Evolutionary conservation across 2,329 filamentous ascomycete genomes (phyloP), one percentile per base, ranked within the genome.

Genomic region (Cladosporium sp.): DNA sequence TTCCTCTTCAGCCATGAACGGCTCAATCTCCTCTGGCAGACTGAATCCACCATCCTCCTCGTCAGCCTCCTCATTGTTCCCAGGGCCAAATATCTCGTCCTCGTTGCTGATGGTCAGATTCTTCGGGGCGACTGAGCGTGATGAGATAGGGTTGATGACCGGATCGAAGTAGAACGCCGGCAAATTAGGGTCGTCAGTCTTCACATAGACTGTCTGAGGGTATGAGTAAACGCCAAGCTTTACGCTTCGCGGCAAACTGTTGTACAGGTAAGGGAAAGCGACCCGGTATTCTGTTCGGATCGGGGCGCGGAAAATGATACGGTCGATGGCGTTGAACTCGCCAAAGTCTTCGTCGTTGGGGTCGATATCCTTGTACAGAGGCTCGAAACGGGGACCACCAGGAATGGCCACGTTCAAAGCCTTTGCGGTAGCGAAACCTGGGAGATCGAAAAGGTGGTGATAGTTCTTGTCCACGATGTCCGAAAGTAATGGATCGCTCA

Each of bases 301-400:
- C 1, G 92, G 91, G 41, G 88, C 86, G 58, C 93, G 87, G 79
- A 99, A 99, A 60, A 99, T 99, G 71, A 99, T 99, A 60, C 95
- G 89, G 65, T 99, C 93, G 62, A 99, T 99, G 29, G 93, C 93
- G 65, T 99, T 99, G 78, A 99, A 99, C 70, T 99, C 93, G 70
- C 93, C 93, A 71, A 99, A 99, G 66, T 99, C 93, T 69, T 99
- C 93, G 60, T 97, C 92, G 62, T 99, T 99, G 2, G 93, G 93
- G 68, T 99, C 91, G 54, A 99, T 91, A 62, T 99, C 93, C 72
- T 99, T 99, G 77, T 96, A 99, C 17, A 99, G 70, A 19, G 93
- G 93, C 70, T 99, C 93, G 57, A 99, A 99, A 24, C 93, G 85
- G 54, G 93, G 93, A 8, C 93, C 95, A 66, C 93, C 93, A n/a